Percentiles rank a stretch among this genome's conserved stretches.
Evolutionary conservation across 768 basidiomycete genomes (phyloP).

Genomic region (Pleurotus tuoliensis): DNA sequence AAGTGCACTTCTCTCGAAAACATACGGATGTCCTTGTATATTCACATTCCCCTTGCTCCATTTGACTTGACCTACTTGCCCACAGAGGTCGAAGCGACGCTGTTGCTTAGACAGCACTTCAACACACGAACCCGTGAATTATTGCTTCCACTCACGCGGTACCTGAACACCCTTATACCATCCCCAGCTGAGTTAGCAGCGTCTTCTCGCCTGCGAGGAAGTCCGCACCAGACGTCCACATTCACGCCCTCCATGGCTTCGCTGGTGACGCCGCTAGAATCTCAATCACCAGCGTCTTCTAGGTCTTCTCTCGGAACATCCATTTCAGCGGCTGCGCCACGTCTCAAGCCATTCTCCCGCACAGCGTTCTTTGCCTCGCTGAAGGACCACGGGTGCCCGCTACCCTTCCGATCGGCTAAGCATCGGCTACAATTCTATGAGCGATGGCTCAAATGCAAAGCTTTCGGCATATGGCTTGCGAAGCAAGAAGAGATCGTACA

Average conservation of each 20-base stretch:
- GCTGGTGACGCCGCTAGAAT: background rate
- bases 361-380: constrained; percentile 69
- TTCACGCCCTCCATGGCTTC: constrained; percentile 11
- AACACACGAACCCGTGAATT: constrained; percentile 80
- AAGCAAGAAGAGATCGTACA: constrained; percentile 71
- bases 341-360: constrained; percentile 69
- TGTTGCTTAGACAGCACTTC: constrained; percentile 76
- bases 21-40: constrained; percentile 34
- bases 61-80: background rate
- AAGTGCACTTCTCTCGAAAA: background rate
- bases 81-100: constrained; percentile 59
- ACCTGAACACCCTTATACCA: constrained; percentile 85
- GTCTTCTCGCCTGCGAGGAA: constrained; percentile 21
- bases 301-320: background rate
- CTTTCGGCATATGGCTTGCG: constrained; percentile 79
- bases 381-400: constrained; percentile 60
- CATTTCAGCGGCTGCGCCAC: constrained; percentile 23
- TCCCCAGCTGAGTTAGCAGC: constrained; percentile 48
- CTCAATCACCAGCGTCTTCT: background rate
- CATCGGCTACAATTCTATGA: constrained; percentile 59
- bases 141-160: constrained; percentile 86
- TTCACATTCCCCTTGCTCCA: constrained; percentile 9
- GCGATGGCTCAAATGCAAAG: constrained; percentile 68
- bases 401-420: constrained; percentile 69
- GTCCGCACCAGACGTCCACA: background rate